These are phyloP conservation scores for Hypoxylon cercidicola DNA, from an alignment of 495 filamentous ascomycete species.

Conservation along the genomic window DNA sequence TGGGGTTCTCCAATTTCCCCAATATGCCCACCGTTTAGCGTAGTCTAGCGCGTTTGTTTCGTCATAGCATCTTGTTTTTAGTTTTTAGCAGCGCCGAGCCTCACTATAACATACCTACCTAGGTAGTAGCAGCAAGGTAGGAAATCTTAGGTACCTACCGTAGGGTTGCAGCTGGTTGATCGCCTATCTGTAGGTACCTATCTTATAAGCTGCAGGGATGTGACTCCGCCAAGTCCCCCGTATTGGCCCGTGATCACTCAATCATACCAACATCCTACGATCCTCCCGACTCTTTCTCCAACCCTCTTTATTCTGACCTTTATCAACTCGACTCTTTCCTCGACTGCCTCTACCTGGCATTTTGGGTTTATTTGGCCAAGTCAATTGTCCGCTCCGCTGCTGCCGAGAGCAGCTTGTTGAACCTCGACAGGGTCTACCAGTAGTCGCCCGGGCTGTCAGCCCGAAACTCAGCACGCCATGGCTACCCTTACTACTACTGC, in stretches of 20 bases:
- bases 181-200: no score
- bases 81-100: slow-evolving; percentile 1
- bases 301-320: slow-evolving; percentile 13
- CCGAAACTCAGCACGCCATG: slow-evolving; percentile 7
- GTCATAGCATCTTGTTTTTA: background rate
- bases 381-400: slow-evolving; percentile 2
- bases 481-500: slow-evolving; percentile 26
- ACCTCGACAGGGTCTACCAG: background rate
- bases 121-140: no score
- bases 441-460: slow-evolving; percentile 13
- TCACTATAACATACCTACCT: background rate
- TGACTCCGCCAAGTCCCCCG: slow-evolving; percentile 7
- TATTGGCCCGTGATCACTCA: slow-evolving; percentile 26
- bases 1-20: background rate
- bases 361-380: background rate
- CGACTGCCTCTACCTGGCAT: background rate
- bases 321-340: background rate
- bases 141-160: no score
- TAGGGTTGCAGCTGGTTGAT: background rate
- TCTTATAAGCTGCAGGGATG: background rate
- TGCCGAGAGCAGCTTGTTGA: slow-evolving; percentile 13
- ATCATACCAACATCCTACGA: slow-evolving; percentile 11
- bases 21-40: background rate
- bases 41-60: background rate
- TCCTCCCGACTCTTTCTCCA: slow-evolving; percentile 10